These are phyloP conservation scores for Maudiozyma bulderi DNA, from an alignment of 805 yeast genomes.

Conservation along the genomic window DNA sequence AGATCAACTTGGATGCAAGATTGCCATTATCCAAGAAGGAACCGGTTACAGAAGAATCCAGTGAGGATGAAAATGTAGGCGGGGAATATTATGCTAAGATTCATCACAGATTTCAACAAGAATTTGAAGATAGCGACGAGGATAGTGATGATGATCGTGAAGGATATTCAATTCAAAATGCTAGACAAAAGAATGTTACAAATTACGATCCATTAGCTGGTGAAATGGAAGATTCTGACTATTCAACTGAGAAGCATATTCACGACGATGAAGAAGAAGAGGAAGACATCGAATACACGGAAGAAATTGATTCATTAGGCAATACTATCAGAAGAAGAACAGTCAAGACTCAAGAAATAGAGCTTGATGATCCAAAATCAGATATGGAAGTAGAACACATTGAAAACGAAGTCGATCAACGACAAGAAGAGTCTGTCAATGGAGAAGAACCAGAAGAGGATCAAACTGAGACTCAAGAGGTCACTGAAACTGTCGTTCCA, in stretches of 20 bases:
- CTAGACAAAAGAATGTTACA: conserved; percentile 10
- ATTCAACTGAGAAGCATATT: not conserved
- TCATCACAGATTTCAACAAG: conserved; percentile 26
- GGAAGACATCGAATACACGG: conserved; percentile 16
- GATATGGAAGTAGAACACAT: conserved; percentile 9
- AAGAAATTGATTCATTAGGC: conserved; percentile 27
- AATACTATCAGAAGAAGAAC: conserved; percentile 19
- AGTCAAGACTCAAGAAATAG: conserved; percentile 5
- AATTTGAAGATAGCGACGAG: conserved; percentile 28
- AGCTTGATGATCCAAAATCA: conserved; percentile 4
- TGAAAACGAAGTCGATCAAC: conserved; percentile 6
- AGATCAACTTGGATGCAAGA: conserved; percentile 74
- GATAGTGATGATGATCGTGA: conserved; percentile 12
- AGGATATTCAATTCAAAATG: conserved; percentile 4
- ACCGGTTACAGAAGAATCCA: conserved; percentile 27
- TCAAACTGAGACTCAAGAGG: conserved; percentile 9
- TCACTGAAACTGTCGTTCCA: conserved; percentile 7
- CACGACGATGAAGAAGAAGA: conserved; percentile 5
- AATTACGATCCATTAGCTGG: conserved; percentile 25
- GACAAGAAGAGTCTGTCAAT: not conserved
- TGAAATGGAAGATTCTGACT: conserved; percentile 11
- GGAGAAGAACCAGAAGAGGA: conserved; percentile 6
- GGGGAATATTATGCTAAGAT: conserved; percentile 24
- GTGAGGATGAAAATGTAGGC: conserved; percentile 27
- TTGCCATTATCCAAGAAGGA: conserved; percentile 56